Evolutionary conservation across 2,329 filamentous ascomycete species (phyloP).

Genomic region (Arthrobotrys musiformis): DNA sequence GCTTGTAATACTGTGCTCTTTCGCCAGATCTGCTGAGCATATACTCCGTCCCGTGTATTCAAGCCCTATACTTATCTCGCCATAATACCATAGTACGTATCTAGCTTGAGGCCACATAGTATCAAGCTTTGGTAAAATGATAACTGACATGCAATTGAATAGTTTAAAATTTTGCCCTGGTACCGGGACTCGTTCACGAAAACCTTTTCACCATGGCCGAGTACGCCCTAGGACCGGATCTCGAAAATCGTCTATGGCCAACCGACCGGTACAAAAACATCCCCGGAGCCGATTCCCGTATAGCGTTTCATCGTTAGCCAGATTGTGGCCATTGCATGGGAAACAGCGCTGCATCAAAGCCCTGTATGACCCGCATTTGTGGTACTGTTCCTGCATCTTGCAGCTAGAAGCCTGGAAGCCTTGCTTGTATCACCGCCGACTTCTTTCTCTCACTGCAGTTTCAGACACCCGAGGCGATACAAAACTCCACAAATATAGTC

Average conservation of each 20-base stretch:
- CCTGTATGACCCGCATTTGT: slow-evolving; percentile 24
- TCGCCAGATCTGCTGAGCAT: too few species aligned
- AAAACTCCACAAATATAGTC: slow-evolving; percentile 19
- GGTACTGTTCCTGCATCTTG: slow-evolving; percentile 44
- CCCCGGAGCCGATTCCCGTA: slow-evolving; percentile 13
- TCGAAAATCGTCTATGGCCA: background rate
- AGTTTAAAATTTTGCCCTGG: background rate
- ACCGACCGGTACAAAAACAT: background rate
- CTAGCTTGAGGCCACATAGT: too few species aligned
- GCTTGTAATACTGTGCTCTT: too few species aligned
- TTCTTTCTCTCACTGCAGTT: slow-evolving; percentile 33
- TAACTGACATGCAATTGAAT: too few species aligned
- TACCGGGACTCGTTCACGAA: background rate
- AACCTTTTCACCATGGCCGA: background rate
- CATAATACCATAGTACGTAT: too few species aligned
- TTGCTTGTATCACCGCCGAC: slow-evolving; percentile 23
- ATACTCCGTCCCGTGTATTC: too few species aligned
- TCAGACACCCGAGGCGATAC: slow-evolving; percentile 30
- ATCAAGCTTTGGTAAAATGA: too few species aligned
- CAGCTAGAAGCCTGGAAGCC: slow-evolving; percentile 24
- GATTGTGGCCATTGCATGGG: slow-evolving; percentile 6
- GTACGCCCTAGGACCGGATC: background rate
- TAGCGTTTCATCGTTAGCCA: slow-evolving; percentile 25
- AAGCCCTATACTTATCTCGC: too few species aligned
- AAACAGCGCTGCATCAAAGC: slow-evolving; percentile 2